Evolutionary conservation across 2,329 filamentous ascomycete genomes (phyloP).

Genomic region (Neonectria ditissima): DNA sequence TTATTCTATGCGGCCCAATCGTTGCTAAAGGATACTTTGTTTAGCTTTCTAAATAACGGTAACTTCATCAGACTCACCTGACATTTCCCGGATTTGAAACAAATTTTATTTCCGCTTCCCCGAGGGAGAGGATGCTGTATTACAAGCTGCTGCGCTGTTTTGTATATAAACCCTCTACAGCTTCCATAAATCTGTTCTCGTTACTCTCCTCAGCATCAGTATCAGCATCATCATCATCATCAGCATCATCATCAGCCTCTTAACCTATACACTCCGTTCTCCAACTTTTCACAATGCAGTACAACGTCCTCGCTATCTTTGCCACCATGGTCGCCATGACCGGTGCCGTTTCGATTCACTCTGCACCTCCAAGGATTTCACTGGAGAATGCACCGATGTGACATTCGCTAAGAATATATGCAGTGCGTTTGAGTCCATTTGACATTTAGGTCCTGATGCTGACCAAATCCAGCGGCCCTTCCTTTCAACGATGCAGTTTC

Average conservation of each 20-base stretch:
- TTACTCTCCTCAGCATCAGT: conserved; percentile 1
- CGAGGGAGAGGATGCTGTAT: background rate
- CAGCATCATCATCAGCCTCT: background rate
- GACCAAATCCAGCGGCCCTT: background rate
- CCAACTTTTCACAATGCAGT: conserved; percentile 1
- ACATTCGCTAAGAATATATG: background rate
- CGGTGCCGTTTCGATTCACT: background rate
- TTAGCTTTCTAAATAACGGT: background rate
- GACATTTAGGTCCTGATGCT: background rate
- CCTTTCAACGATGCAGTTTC: conserved; percentile 4
- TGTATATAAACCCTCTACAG: conserved; percentile 1
- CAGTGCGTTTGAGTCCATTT: background rate
- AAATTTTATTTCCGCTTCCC: background rate
- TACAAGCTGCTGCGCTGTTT: background rate
- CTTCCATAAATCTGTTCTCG: background rate
- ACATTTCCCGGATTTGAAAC: background rate
- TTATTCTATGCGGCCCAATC: background rate
- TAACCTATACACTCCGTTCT: background rate
- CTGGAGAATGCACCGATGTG: conserved; percentile 1
- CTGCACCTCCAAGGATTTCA: conserved; percentile 3
- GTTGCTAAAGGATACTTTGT: background rate
- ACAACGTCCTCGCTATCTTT: background rate
- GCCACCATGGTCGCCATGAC: conserved; percentile 3
- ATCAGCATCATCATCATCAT: no score
- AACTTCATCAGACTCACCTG: background rate